Evolutionary conservation across 202 grass and related monocot genomes (phyloP).

Genomic region (Miscanthus sacchariflorus): DNA sequence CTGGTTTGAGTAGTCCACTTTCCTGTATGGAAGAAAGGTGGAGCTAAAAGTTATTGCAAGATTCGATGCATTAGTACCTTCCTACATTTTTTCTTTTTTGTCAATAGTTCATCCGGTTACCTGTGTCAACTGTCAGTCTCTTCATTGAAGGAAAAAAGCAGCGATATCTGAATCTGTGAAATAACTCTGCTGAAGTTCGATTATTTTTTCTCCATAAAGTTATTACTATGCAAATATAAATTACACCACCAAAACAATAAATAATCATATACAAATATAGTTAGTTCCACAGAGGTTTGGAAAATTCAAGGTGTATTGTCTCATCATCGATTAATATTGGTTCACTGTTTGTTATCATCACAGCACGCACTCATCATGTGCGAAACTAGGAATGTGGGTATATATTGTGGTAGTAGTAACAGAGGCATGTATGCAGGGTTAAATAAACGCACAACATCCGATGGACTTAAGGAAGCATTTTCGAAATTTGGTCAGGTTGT

Average conservation of each 20-base stretch:
- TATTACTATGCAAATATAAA: background rate
- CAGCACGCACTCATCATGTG: background rate
- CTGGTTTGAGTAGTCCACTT: background rate
- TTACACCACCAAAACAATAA: background rate
- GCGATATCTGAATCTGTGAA: background rate
- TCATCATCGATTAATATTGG: background rate
- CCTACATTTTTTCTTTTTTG: background rate
- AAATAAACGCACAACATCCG: constrained; percentile 64
- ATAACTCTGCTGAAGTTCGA: background rate
- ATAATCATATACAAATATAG: background rate
- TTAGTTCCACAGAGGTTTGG: background rate
- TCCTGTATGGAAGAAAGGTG: background rate
- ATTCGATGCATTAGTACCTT: background rate
- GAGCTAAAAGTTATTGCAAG: background rate
- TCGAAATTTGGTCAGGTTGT: constrained; percentile 62
- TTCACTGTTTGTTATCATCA: background rate
- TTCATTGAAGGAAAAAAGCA: background rate
- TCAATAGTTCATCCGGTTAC: background rate
- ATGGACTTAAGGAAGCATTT: constrained; percentile 61
- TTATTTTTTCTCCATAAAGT: background rate
- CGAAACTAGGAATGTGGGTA: background rate
- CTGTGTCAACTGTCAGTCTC: background rate
- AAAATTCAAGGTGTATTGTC: background rate
- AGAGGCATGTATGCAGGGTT: constrained; percentile 47
- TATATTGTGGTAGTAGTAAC: background rate